Evolutionary conservation across 495 filamentous ascomycete genomes (phyloP).

Genomic region (Penicillium tannophilum): DNA sequence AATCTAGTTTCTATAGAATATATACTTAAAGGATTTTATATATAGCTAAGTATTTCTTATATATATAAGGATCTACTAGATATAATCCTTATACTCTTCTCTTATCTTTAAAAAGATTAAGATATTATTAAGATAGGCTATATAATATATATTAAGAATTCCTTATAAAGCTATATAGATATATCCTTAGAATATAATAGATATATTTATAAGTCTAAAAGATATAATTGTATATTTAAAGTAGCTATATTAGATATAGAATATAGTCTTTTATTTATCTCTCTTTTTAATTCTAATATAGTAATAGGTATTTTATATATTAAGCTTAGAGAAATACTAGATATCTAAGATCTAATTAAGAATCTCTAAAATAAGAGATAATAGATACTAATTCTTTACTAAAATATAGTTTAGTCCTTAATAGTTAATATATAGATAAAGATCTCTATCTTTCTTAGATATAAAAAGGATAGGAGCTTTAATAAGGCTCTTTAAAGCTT

Average conservation of each 20-base stretch:
- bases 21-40: slow-evolving; percentile 1
- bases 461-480: not conserved
- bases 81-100: not conserved
- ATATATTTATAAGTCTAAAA: slow-evolving; percentile 3
- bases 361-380: not conserved
- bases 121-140: slow-evolving; percentile 1
- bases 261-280: not conserved
- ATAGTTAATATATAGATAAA: too few species aligned
- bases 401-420: too few species aligned
- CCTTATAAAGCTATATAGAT: not conserved
- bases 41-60: not conserved
- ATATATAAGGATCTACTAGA: not conserved
- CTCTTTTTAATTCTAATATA: not conserved
- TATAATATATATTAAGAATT: not conserved
- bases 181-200: too few species aligned
- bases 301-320: not conserved
- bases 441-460: not conserved
- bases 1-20: not conserved
- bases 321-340: not conserved
- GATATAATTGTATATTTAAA: slow-evolving; percentile 7
- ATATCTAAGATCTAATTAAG: not conserved
- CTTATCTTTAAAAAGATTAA: not conserved
- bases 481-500: not conserved
- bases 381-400: too few species aligned
- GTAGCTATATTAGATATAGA: slow-evolving; percentile 1